Percentiles rank a stretch among this genome's conserved stretches.
Evolutionary conservation across 2,329 filamentous ascomycete genomes (phyloP).

Genomic region (Scedosporium boydii): DNA sequence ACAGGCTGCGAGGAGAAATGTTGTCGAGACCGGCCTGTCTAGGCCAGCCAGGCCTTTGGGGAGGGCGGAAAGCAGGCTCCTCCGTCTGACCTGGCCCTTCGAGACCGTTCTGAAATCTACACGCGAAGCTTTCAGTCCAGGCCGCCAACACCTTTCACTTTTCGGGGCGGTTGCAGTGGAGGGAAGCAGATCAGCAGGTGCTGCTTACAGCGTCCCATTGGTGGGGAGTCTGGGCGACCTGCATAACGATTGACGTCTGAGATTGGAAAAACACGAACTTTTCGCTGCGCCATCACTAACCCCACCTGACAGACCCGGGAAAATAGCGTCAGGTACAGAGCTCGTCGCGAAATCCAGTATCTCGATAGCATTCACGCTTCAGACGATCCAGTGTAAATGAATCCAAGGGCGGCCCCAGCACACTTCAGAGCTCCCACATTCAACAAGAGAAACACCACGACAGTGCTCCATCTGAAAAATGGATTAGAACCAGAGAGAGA

Average conservation of each 20-base stretch:
- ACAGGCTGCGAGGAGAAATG: background rate
- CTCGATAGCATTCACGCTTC: background rate
- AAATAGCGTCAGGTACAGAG: conserved; percentile 4
- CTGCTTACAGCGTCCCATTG: conserved; percentile 3
- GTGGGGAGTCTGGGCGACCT: conserved; percentile 1
- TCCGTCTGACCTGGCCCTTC: no score
- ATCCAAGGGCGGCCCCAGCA: background rate
- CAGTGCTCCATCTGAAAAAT: background rate
- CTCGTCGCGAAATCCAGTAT: conserved; percentile 1
- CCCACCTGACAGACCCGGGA: conserved; percentile 2
- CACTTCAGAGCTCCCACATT: background rate
- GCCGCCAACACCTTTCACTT: background rate
- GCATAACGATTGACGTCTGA: background rate
- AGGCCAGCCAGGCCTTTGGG: background rate
- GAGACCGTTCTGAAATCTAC: conserved; percentile 5
- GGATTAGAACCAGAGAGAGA: background rate
- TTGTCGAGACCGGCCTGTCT: background rate
- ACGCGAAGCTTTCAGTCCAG: conserved; percentile 6
- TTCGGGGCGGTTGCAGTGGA: conserved; percentile 1
- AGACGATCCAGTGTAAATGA: background rate
- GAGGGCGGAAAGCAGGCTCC: no score
- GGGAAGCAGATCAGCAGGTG: background rate
- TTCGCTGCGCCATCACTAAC: background rate
- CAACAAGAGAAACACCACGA: background rate
- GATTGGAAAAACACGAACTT: background rate